Evolutionary conservation across 2,329 filamentous ascomycete genomes (phyloP).

Genomic region (Trichoderma sp.): DNA sequence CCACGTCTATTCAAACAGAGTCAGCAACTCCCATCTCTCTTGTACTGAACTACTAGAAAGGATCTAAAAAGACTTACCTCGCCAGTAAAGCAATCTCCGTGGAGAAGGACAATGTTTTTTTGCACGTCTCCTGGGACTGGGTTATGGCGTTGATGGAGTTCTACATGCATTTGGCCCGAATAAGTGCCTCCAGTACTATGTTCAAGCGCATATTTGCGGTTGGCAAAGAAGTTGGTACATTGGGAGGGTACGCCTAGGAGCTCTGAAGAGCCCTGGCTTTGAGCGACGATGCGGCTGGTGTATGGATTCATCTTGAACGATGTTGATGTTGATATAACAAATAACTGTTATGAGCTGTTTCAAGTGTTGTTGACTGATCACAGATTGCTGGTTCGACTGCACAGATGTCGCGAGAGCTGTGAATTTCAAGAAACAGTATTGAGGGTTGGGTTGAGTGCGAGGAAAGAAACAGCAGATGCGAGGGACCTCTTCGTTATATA

Average conservation of each 20-base stretch:
- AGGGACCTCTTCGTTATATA: not conserved
- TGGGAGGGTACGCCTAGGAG: slow-evolving; percentile 21
- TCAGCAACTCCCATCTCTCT: not conserved
- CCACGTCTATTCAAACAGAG: slow-evolving; percentile 42
- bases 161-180: slow-evolving; percentile 45
- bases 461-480: not conserved
- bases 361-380: not conserved
- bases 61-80: slow-evolving; percentile 34
- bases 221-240: slow-evolving; percentile 37
- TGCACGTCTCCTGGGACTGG: slow-evolving; percentile 22
- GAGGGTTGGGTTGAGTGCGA: not conserved
- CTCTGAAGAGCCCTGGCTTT: not conserved
- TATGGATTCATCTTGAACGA: too few species aligned
- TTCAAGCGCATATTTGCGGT: slow-evolving; percentile 18
- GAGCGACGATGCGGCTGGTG: too few species aligned
- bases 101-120: slow-evolving; percentile 41
- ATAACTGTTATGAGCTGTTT: not conserved
- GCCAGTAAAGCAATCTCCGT: slow-evolving; percentile 44
- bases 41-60: not conserved
- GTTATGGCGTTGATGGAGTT: slow-evolving; percentile 35
- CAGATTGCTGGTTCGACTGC: not conserved
- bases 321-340: too few species aligned
- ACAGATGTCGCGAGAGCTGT: not conserved
- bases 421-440: not conserved
- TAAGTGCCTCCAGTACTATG: slow-evolving; percentile 30